phyloP scores from a whole-genome alignment of 176 grass and related monocot genomes.

The Tillandsia fasciculata region DNA sequence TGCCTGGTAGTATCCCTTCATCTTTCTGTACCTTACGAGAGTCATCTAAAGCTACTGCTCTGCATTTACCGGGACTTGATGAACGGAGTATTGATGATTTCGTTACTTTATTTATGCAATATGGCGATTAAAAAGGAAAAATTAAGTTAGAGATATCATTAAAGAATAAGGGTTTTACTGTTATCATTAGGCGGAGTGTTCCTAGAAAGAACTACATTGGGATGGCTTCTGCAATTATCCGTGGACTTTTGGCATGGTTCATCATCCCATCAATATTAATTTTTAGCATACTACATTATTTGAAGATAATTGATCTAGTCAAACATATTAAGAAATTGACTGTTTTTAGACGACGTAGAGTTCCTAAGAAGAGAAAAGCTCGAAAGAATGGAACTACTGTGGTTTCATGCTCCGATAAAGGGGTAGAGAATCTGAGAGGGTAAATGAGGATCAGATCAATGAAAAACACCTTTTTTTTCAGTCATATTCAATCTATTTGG shows the following conservation, averaged over 20 bases:
- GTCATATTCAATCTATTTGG: conserved; percentile 9
- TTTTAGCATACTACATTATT: conserved; percentile 14
- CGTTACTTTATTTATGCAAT: background rate
- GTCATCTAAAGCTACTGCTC: background rate
- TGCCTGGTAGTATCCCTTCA: no score
- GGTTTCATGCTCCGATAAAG: conserved; percentile 26
- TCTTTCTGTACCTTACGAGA: no score
- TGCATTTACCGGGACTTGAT: background rate
- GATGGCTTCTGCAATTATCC: background rate
- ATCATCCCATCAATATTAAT: background rate
- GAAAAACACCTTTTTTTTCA: conserved; percentile 19
- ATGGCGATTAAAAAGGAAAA: background rate
- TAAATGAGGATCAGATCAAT: conserved; percentile 15
- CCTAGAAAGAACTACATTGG: background rate
- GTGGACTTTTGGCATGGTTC: background rate
- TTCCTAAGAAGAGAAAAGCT: conserved; percentile 66
- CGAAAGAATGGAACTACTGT: conserved; percentile 33
- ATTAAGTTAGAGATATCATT: background rate
- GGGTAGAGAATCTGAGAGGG: conserved; percentile 28
- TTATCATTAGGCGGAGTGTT: background rate
- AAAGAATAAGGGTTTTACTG: background rate
- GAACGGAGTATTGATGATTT: background rate
- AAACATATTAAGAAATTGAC: conserved; percentile 29
- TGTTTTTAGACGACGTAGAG: conserved; percentile 31
- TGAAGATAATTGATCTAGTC: conserved; percentile 4